Conservation (phyloP, 305 asterid genomes). For the Fraxinus xanthoxyloides region DNA sequence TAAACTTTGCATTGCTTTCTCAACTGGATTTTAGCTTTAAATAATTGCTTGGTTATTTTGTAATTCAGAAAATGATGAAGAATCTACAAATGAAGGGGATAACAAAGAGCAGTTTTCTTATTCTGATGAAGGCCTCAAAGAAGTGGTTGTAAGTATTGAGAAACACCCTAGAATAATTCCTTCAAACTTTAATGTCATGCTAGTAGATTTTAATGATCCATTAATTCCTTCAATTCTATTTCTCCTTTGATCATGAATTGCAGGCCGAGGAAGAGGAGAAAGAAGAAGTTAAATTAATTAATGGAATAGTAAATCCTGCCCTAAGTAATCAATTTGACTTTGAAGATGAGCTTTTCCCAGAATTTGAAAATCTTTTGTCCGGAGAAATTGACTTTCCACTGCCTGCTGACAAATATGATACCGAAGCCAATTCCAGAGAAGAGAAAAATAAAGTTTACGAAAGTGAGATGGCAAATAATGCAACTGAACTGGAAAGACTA, state of each 20-base stretch:
- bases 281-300: constrained; percentile 87
- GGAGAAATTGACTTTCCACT: constrained; percentile 79
- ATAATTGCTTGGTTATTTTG: constrained; percentile 15
- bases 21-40: constrained; percentile 8
- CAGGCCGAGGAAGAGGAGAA: constrained; percentile 75
- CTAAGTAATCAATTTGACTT: constrained; percentile 39
- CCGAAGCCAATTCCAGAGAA: constrained; percentile 33
- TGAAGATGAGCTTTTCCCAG: constrained; percentile 74
- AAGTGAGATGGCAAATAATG: constrained; percentile 71
- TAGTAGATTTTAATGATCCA: neutral
- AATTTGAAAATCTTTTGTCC: constrained; percentile 69
- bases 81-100: constrained; percentile 30
- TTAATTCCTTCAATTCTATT: neutral
- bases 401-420: constrained; percentile 63
- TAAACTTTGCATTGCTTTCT: neutral
- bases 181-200: neutral
- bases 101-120: constrained; percentile 37
- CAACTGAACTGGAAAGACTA: constrained; percentile 66
- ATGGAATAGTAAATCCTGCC: constrained; percentile 58
- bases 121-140: constrained; percentile 51
- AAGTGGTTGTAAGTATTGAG: constrained; percentile 43
- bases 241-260: constrained; percentile 9
- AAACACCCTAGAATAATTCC: neutral
- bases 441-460: constrained; percentile 62
- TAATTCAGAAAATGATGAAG: constrained; percentile 52